Evolutionary conservation across 495 filamentous ascomycete genomes (phyloP).

Genomic region (Rusavskia elegans): DNA sequence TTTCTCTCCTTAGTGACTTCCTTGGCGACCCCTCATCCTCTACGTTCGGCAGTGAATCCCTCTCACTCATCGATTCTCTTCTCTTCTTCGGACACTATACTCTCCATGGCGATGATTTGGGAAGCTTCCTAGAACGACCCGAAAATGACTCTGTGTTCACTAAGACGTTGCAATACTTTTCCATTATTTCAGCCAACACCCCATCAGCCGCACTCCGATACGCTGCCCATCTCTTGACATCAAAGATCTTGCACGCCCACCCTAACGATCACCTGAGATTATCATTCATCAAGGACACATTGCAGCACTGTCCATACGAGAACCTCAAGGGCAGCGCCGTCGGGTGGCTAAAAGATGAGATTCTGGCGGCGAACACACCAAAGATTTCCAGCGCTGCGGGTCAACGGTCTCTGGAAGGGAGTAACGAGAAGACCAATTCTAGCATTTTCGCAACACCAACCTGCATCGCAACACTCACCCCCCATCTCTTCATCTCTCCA

Average conservation of each 20-base stretch:
- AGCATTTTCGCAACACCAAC: constrained; percentile 40
- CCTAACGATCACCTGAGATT: constrained; percentile 54
- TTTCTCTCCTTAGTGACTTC: constrained; percentile 19
- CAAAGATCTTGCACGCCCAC: constrained; percentile 56
- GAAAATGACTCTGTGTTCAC: constrained; percentile 24
- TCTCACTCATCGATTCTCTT: constrained; percentile 28
- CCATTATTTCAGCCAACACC: constrained; percentile 52
- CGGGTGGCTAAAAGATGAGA: constrained; percentile 75
- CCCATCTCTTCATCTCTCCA: constrained; percentile 29
- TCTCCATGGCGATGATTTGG: constrained; percentile 1
- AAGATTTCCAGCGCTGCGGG: background rate
- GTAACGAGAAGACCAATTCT: constrained; percentile 14
- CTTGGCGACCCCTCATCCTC: constrained; percentile 11
- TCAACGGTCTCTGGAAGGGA: background rate
- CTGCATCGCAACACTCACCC: constrained; percentile 27
- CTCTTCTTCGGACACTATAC: constrained; percentile 25
- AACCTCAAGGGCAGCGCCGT: constrained; percentile 69
- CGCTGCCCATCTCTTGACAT: constrained; percentile 59
- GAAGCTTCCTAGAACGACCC: background rate
- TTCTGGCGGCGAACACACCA: constrained; percentile 32
- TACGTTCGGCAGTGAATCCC: constrained; percentile 20
- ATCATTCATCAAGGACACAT: constrained; percentile 60
- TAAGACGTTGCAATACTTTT: constrained; percentile 43
- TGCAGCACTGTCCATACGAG: constrained; percentile 62
- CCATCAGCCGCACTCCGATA: constrained; percentile 50